phyloP scores from a whole-genome alignment of 805 yeast species.

The Kluyveromyces dobzhanskii region DNA sequence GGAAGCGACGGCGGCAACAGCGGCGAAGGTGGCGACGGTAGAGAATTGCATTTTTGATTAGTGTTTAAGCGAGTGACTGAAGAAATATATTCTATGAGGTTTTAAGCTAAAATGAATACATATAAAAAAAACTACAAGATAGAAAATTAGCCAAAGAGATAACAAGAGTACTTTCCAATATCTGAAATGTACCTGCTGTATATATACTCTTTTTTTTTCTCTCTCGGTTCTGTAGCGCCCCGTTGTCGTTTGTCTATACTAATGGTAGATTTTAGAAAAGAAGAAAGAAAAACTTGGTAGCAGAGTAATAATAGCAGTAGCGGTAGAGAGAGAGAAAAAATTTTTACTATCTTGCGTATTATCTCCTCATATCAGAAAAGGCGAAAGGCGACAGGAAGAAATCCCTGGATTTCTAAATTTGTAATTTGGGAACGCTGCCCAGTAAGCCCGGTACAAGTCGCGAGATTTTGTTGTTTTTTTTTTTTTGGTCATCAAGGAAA shows the following conservation, averaged over 20 bases:
- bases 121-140: not conserved
- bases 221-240: too few species aligned
- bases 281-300: too few species aligned
- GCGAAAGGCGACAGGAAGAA: not conserved
- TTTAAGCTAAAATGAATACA: not conserved
- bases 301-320: not conserved
- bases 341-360: too few species aligned
- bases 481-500: too few species aligned
- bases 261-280: too few species aligned
- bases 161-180: not conserved
- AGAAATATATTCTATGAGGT: constrained; percentile 16
- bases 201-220: constrained; percentile 2
- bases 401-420: not conserved
- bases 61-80: constrained; percentile 25
- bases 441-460: too few species aligned
- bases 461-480: too few species aligned
- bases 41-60: constrained; percentile 33
- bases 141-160: not conserved
- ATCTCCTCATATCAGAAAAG: too few species aligned
- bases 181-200: constrained; percentile 3
- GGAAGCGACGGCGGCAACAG: constrained; percentile 16
- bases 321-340: not conserved
- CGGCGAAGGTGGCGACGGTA: constrained; percentile 24
- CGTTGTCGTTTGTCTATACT: too few species aligned
- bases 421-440: not conserved